Conservation (phyloP, 2,329 filamentous ascomycete genomes). For the Ophiostoma sp. region DNA sequence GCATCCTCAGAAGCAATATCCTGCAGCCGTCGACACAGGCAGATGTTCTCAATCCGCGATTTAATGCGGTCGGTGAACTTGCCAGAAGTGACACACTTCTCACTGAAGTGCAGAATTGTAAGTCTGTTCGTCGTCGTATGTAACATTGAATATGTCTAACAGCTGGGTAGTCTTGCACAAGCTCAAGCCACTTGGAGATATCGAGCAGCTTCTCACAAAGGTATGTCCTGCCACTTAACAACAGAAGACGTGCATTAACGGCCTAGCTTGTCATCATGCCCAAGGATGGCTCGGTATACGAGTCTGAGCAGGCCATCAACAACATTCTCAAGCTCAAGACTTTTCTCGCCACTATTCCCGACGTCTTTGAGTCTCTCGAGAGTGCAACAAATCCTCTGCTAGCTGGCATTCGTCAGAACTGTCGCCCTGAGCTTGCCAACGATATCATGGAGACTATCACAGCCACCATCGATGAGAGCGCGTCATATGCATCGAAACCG, state of each 20-base stretch:
- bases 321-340: constrained; percentile 80
- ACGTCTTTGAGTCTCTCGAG: constrained; percentile 61
- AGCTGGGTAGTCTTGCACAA: constrained; percentile 25
- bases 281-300: constrained; percentile 56
- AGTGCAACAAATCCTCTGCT: constrained; percentile 62
- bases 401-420: constrained; percentile 62
- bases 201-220: constrained; percentile 72
- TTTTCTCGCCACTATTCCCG: constrained; percentile 62
- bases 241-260: neutral
- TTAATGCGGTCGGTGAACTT: constrained; percentile 79
- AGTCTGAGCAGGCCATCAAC: constrained; percentile 77
- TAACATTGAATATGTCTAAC: too few relatives aligned
- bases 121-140: constrained; percentile 6
- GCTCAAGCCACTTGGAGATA: constrained; percentile 64
- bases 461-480: constrained; percentile 71
- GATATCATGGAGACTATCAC: constrained; percentile 61
- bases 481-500: constrained; percentile 68
- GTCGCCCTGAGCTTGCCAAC: constrained; percentile 56
- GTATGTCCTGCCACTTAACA: constrained; percentile 37
- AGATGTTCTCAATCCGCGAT: constrained; percentile 63
- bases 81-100: constrained; percentile 81
- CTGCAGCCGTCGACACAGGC: constrained; percentile 75
- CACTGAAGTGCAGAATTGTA: constrained; percentile 63
- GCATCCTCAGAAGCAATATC: constrained; percentile 78
- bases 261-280: constrained; percentile 68